Evolutionary conservation across 163 green algal genomes (phyloP).

Genomic region (Coccomyxa subellipsoidea): DNA sequence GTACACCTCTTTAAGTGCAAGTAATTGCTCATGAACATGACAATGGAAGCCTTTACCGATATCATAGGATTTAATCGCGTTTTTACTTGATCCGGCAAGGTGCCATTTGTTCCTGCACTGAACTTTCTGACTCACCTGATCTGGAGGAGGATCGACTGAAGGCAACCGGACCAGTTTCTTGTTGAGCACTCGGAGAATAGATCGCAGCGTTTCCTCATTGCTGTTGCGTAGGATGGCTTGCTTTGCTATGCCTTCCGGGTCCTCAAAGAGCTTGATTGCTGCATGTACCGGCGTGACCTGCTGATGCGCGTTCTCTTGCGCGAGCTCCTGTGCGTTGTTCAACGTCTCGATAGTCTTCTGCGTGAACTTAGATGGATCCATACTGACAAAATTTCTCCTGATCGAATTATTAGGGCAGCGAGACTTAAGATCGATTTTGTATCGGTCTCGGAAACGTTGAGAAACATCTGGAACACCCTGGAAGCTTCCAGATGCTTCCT

Average conservation of each 20-base stretch:
- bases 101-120: no score
- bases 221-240: slow-evolving; percentile 27
- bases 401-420: not conserved
- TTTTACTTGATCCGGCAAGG: no score
- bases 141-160: slow-evolving; percentile 59
- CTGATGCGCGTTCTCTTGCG: slow-evolving; percentile 58
- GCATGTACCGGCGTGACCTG: slow-evolving; percentile 67
- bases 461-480: not conserved
- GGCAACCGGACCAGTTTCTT: slow-evolving; percentile 60
- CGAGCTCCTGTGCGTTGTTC: slow-evolving; percentile 51
- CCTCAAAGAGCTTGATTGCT: slow-evolving; percentile 69
- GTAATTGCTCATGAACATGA: no score
- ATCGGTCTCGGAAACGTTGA: not conserved
- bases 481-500: not conserved
- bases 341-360: slow-evolving; percentile 37
- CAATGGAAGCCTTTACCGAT: no score
- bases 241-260: slow-evolving; percentile 49
- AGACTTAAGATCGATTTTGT: not conserved
- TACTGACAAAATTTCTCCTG: not conserved
- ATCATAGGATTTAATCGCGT: no score
- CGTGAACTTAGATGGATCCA: slow-evolving; percentile 42
- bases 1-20: no score
- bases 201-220: slow-evolving; percentile 49
- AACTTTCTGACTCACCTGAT: slow-evolving; percentile 35
- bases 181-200: slow-evolving; percentile 56